A percentile compares a stretch with the other conserved stretches of the same genome.
These are phyloP conservation scores for Penicillium longicatenatum DNA, from an alignment of 495 filamentous ascomycete species.

Conservation along the genomic window DNA sequence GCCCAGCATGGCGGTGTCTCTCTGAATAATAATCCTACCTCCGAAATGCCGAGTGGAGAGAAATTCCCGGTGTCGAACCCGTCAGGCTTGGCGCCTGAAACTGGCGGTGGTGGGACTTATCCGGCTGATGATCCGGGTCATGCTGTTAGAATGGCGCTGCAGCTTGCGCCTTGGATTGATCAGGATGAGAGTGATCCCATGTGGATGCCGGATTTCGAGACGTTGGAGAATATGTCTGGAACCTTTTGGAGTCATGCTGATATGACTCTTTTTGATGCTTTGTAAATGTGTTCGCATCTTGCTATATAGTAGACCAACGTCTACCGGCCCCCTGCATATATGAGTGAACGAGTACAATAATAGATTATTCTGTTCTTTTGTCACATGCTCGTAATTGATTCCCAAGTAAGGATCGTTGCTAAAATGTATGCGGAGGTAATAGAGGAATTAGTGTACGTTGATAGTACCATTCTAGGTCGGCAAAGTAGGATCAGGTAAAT, in stretches of 20 bases:
- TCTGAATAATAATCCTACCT: slow-evolving; percentile 12
- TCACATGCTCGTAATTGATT: too few relatives aligned
- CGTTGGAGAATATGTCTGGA: slow-evolving; percentile 42
- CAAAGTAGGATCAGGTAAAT: slow-evolving; percentile 28
- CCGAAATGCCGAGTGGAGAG: slow-evolving; percentile 21
- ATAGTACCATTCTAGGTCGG: not conserved
- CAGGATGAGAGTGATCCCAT: slow-evolving; percentile 42
- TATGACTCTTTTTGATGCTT: slow-evolving; percentile 36
- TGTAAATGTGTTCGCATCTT: slow-evolving; percentile 18
- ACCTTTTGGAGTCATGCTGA: slow-evolving; percentile 38
- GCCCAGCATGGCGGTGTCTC: slow-evolving; percentile 31
- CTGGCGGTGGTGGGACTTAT: slow-evolving; percentile 13
- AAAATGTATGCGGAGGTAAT: too few relatives aligned
- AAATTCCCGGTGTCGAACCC: slow-evolving; percentile 18
- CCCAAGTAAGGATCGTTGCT: too few relatives aligned
- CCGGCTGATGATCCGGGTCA: slow-evolving; percentile 28
- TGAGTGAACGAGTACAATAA: not conserved
- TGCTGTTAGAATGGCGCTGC: slow-evolving; percentile 48
- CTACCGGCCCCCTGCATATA: not conserved
- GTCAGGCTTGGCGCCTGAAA: slow-evolving; percentile 17
- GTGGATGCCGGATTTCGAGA: slow-evolving; percentile 53
- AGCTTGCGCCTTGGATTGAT: slow-evolving; percentile 51
- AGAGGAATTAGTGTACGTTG: too few relatives aligned
- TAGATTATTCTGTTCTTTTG: too few relatives aligned
- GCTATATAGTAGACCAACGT: not conserved